Base-by-base conservation (phyloP, 2,329 filamentous ascomycete species). In the Endothia cerciana region DNA sequence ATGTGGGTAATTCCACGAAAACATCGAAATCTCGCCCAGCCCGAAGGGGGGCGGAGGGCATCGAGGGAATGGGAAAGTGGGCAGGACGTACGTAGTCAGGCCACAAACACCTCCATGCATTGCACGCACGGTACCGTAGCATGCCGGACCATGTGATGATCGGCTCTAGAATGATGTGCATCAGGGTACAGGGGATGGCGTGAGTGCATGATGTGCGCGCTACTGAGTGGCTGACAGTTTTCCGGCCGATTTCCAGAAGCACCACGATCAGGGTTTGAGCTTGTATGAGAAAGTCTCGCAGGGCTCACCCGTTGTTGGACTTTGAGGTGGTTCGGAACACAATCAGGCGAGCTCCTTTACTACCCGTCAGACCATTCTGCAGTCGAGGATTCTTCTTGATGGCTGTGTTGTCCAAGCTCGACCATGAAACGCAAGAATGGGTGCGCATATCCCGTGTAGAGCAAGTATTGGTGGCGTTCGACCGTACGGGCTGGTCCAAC, bases 81-180 rank as follows among this genome's bases (percentile, higher is more conserved):
- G 22, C 43, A 47, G 19, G n/a, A n/a, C n/a, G n/a, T n/a, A 22
- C 22, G n/a, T 36, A 5, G 33, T 5, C 33, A 8, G 22, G n/a
- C 1, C n/a, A 47, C 43, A 47, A 7, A 1, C 13, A 51, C 28
- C 13, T 10, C 25, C 25, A 28, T 30, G 47, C 25, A 2, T 51
- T 51, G 47, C 47, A 30, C 3, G 45, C 22, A 3, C 17, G 28
- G 3, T 4, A 28, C 22, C 25, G 45, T 51, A 51, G 4, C 15
- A 51, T 51, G 22, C 47, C 15, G 25, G 47, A 51, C 47, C 47
- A 51, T 51, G 47, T 25, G 47, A 51, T 4, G 47, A 51, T 51
- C 47, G 4, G 47, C 47, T 28, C 47, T 22, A 28, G 28, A 51
- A 28, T 51, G 47, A 51, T 51, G 47, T 22, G 47, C 47, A 51